Evolutionary conservation across 331 rosid species (phyloP).

Genomic region (Erythrophleum ivorense): DNA sequence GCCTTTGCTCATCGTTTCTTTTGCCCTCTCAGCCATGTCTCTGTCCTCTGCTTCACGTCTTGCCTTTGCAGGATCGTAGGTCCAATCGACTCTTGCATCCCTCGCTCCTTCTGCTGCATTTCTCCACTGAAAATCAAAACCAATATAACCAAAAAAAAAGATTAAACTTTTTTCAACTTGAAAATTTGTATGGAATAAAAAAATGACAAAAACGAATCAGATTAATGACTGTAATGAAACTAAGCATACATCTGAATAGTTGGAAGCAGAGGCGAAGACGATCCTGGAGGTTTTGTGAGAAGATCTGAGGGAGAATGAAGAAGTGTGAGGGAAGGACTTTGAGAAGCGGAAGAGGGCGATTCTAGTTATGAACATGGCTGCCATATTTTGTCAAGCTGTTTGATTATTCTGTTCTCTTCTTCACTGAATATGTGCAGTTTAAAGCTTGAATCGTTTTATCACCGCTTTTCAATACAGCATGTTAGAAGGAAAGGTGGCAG

Average conservation of each 20-base stretch:
- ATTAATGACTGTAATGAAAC: not conserved
- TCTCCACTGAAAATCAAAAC: constrained; percentile 46
- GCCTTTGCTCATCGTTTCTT: constrained; percentile 37
- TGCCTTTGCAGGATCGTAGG: constrained; percentile 24
- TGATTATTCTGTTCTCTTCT: not conserved
- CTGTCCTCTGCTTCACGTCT: constrained; percentile 34
- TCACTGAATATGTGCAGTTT: not conserved
- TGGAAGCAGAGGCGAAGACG: constrained; percentile 54
- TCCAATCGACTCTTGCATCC: constrained; percentile 41
- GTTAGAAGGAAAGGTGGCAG: not conserved
- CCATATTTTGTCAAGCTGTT: constrained; percentile 41
- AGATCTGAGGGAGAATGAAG: constrained; percentile 41
- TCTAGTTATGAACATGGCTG: constrained; percentile 51
- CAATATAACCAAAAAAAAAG: not conserved
- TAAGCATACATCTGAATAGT: constrained; percentile 52
- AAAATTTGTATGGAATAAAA: not conserved
- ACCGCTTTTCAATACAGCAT: not conserved
- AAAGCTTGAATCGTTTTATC: not conserved
- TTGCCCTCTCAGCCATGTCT: constrained; percentile 35
- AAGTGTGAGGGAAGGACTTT: constrained; percentile 54
- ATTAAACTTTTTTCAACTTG: too few relatives aligned
- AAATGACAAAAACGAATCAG: too few relatives aligned
- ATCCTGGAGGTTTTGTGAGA: constrained; percentile 57
- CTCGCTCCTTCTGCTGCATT: constrained; percentile 42
- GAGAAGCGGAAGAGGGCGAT: constrained; percentile 58